Base-by-base conservation (phyloP, 805 yeast genomes). In the Cyberlindnera meyerae region DNA sequence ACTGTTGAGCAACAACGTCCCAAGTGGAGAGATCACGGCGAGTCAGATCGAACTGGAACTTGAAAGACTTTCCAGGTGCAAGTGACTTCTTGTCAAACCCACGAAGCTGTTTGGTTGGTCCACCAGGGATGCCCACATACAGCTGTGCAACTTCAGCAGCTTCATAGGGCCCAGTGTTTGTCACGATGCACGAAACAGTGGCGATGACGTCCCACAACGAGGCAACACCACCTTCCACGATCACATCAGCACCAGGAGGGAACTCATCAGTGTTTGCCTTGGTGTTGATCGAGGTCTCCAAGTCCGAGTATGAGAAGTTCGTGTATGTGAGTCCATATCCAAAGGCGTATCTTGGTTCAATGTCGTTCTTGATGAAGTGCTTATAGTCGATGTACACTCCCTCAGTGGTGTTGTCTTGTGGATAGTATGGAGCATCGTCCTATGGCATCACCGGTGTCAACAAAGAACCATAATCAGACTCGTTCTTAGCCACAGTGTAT, bases 301-400 rank as follows among this genome's bases (percentile, higher is more conserved):
- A 48, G 22, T 51, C 52, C 18, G 51, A 42, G 25, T 62, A 38
- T 6, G 49, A 37, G 44, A 58, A 63, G 27, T 58, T 59, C 5
- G 81, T 65, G 54, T 74, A 77, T 2, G 79, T 70, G 34, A 77
- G 55, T 8, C 83, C 83, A 55, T 51, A 74, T 9, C 82, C 83
- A 50, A 77, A 77, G 40, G 73, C 79, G 48, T 56, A 77, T 37
- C 80, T 52, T 13, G 80, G 79, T 37, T 59, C 62, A 28, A 73
- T 67, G 40, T 68, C 61, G 41, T 70, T 61, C 52, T 69, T 65
- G 47, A 73, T 78, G 55, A 75, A 77, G 48, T 70, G 69, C 39
- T 72, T 58, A 61, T 77, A 77, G 54, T 75, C 83, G 37, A 69
- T 68, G 44, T 63, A 71, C 6, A 37, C 36, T 17, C 40, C 40